Base-by-base conservation (phyloP, 192 early-diverging fungal genomes). In the Rhizophagus clarus region DNA sequence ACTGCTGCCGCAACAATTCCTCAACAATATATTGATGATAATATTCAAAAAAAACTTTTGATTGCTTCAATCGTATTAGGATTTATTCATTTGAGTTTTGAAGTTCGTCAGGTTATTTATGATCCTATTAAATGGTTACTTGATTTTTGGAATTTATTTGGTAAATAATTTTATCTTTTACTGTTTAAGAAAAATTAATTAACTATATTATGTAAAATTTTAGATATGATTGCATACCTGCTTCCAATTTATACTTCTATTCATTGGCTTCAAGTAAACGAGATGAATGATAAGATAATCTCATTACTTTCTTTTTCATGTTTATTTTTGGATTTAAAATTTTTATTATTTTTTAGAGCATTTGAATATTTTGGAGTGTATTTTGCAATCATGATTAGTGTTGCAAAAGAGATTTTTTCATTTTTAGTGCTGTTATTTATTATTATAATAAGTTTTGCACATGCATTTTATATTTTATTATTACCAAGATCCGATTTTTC, bases 311-410 rank as follows among this genome's bases (percentile, higher is more conserved):
- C 70, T 4, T n/a, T 72, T 42, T 26, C 70, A 45, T 42, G n/a
- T 3, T 72, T 72, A 40, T 72, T 72, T 47, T 40, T 72, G 20
- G 70, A 47, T 34, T 6, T 72, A 12, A 72, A 72, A 28, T 72
- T 72, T 72, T 26, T 72, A 14, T 22, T 72, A 22, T 47, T 72
- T 42, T 47, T 40, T 22, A 28, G 70, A 24, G 14, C 14, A 26
- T 22, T 72, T 45, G 34, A 40, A 24, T 72, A 15, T 42, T 72
- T 47, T 40, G 70, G 70, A 12, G n/a, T 49, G 8, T 72, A 72
- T 45, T n/a, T 72, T 40, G 45, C 40, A 20, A 72, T 72, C 11
- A 72, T 72, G 20, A 26, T 72, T n/a, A 14, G 20, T 47, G 37
- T n/a, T 72, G 24, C 34, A 47, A 17, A 72, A 17, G 6, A 42